Conservation (phyloP, 805 yeast species). For the Kodamaea jinghongensis region DNA sequence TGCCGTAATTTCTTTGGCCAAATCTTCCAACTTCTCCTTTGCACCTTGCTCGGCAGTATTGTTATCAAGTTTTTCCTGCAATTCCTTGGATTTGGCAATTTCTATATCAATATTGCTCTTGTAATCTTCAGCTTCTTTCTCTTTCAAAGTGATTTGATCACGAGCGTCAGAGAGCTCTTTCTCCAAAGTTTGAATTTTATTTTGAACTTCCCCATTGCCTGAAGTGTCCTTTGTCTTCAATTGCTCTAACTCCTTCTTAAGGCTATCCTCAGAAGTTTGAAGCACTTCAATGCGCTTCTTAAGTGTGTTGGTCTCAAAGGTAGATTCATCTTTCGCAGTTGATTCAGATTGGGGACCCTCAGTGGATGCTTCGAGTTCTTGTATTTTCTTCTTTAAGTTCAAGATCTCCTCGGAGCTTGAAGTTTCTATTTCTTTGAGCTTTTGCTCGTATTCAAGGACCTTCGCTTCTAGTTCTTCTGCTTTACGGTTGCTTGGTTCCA, state of each 20-base stretch:
- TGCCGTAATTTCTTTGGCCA: background rate
- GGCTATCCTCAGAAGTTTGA: background rate
- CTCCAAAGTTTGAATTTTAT: background rate
- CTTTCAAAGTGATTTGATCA: too few relatives aligned
- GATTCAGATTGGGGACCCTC: background rate
- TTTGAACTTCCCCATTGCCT: background rate
- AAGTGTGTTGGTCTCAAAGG: background rate
- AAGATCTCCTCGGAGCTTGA: background rate
- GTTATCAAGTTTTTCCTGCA: too few relatives aligned
- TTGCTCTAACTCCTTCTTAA: too few relatives aligned
- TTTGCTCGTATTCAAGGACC: background rate
- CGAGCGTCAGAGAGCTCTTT: background rate
- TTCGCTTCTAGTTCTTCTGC: conserved; percentile 4
- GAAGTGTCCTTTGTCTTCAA: too few relatives aligned
- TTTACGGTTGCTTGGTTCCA: background rate
- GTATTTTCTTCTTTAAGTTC: background rate
- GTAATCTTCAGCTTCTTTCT: too few relatives aligned
- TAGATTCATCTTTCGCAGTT: background rate
- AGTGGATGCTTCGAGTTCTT: background rate
- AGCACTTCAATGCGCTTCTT: conserved; percentile 1
- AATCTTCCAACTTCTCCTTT: too few relatives aligned
- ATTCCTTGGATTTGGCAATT: too few relatives aligned
- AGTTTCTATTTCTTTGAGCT: background rate
- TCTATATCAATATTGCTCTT: too few relatives aligned
- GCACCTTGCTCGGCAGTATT: too few relatives aligned